Percentiles rank a stretch among this genome's conserved stretches.
These are phyloP conservation scores for Penicillium silybi DNA, from an alignment of 495 filamentous ascomycete genomes.

Conservation along the genomic window DNA sequence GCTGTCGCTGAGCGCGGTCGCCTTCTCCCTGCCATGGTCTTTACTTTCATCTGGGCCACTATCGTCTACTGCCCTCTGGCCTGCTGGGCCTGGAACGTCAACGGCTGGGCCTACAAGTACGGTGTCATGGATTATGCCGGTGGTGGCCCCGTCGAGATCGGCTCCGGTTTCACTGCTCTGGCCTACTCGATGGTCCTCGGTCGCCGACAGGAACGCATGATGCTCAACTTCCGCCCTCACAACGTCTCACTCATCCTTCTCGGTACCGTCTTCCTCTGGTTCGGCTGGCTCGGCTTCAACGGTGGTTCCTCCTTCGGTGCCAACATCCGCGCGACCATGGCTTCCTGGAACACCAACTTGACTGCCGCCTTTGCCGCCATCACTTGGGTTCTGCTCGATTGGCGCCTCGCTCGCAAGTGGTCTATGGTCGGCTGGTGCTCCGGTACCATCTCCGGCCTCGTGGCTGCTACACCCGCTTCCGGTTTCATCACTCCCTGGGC, in stretches of 20 bases:
- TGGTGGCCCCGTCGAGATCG: slow-evolving; percentile 96
- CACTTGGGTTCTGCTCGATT: slow-evolving; percentile 92
- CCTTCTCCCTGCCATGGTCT: slow-evolving; percentile 91
- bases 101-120: slow-evolving; percentile 89
- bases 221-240: slow-evolving; percentile 92
- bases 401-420: slow-evolving; percentile 93
- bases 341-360: slow-evolving; percentile 95
- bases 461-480: slow-evolving; percentile 86
- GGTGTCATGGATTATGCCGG: slow-evolving; percentile 96
- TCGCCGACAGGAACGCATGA: slow-evolving; percentile 98
- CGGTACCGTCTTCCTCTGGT: slow-evolving; percentile 94
- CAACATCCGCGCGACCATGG: slow-evolving; percentile 91
- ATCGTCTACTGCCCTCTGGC: slow-evolving; percentile 95
- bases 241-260: slow-evolving; percentile 97
- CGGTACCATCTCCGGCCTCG: slow-evolving; percentile 83
- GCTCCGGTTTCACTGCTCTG: slow-evolving; percentile 84
- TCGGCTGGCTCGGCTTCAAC: slow-evolving; percentile 99
- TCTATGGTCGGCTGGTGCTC: slow-evolving; percentile 99
- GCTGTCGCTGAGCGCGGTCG: slow-evolving; percentile 92
- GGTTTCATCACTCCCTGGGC: slow-evolving; percentile 89
- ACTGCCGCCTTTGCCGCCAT: slow-evolving; percentile 85
- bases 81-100: slow-evolving; percentile 92
- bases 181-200: slow-evolving; percentile 96
- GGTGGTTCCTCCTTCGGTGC: slow-evolving; percentile 95
- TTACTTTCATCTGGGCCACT: slow-evolving; percentile 93